phyloP scores from a whole-genome alignment of 176 grass and related monocot genomes.

The Elymus sibiricus region DNA sequence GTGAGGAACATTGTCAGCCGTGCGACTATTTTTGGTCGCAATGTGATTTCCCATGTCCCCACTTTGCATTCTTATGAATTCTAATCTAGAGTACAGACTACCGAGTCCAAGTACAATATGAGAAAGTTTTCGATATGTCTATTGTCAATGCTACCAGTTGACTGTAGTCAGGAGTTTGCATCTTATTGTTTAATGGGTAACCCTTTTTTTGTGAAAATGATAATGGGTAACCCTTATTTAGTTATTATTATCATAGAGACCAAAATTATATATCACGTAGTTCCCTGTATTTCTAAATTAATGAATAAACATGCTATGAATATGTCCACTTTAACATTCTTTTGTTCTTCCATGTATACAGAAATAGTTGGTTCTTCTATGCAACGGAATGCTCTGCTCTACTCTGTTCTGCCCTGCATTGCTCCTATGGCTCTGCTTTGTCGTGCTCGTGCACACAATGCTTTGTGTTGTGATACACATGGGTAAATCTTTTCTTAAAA shows the following conservation, averaged over 20 bases:
- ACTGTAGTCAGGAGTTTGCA: background rate
- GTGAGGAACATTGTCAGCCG: background rate
- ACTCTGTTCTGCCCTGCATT: too few species aligned
- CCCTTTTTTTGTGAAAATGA: too few species aligned
- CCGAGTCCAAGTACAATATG: background rate
- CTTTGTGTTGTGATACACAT: too few species aligned
- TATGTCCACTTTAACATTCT: background rate
- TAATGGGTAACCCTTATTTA: too few species aligned
- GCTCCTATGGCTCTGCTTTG: too few species aligned
- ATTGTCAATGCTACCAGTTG: background rate
- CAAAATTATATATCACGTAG: background rate
- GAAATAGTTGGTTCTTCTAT: too few species aligned
- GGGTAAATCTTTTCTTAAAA: too few species aligned
- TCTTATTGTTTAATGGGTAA: background rate
- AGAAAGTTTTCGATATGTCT: background rate
- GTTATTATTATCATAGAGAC: background rate
- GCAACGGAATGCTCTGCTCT: too few species aligned
- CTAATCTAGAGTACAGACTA: background rate
- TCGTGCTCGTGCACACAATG: too few species aligned
- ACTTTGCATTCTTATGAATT: background rate
- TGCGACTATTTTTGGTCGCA: conserved; percentile 5
- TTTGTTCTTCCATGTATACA: background rate
- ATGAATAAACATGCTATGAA: background rate
- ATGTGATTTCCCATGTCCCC: background rate
- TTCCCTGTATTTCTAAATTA: background rate